Conservation (phyloP, 768 basidiomycete species). For the Scleroderma bovista region DNA sequence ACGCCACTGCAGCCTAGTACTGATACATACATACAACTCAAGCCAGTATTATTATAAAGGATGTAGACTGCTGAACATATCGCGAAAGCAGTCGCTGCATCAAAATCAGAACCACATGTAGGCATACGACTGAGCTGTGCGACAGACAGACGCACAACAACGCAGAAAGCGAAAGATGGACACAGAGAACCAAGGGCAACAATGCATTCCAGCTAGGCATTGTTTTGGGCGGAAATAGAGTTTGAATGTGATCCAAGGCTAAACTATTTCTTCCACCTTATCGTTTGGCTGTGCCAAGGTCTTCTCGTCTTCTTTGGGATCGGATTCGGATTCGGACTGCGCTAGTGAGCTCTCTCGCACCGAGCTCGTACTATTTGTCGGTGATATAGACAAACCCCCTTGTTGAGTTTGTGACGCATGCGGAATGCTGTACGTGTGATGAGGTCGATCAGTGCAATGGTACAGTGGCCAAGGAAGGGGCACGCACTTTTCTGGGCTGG, state of each 20-base stretch:
- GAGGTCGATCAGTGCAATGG: conserved; percentile 1
- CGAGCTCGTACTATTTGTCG: conserved; percentile 64
- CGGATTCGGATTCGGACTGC: conserved; percentile 19
- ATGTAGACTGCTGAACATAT: too few relatives aligned
- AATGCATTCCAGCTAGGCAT: too few relatives aligned
- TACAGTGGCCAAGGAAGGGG: not conserved
- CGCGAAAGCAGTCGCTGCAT: too few relatives aligned
- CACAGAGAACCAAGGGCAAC: too few relatives aligned
- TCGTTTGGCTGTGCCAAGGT: conserved; percentile 7
- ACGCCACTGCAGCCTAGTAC: not conserved
- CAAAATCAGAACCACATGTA: not conserved
- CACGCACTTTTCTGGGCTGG: conserved; percentile 93
- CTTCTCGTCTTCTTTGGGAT: conserved; percentile 16
- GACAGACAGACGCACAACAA: not conserved
- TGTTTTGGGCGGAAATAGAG: too few relatives aligned
- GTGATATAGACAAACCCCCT: conserved; percentile 60
- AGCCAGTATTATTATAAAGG: too few relatives aligned
- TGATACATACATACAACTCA: too few relatives aligned
- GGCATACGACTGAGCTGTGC: not conserved
- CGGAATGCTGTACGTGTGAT: conserved; percentile 58
- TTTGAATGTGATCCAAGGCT: not conserved
- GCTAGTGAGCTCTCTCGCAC: conserved; percentile 54
- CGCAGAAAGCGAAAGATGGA: too few relatives aligned
- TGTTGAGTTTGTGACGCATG: conserved; percentile 64
- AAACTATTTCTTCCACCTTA: conserved; percentile 13